phyloP scores from a whole-genome alignment of 2,329 filamentous ascomycete species.

The Fusarium phyllophilum region DNA sequence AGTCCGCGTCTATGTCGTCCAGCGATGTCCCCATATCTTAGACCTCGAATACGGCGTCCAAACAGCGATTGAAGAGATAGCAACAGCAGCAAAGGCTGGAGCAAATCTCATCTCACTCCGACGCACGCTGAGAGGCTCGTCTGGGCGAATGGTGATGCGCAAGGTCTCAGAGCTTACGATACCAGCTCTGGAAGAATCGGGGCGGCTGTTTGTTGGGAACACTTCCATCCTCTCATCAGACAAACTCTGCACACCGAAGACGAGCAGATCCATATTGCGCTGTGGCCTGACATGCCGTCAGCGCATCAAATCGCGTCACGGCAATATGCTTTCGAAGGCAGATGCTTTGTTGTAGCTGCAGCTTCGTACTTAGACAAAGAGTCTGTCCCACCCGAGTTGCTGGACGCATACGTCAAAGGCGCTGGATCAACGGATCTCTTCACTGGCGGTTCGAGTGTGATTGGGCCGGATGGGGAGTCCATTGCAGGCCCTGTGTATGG shows the following conservation, averaged over 20 bases:
- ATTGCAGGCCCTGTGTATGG: neutral
- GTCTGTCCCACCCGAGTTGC: rapidly evolving
- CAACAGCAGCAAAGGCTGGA: neutral
- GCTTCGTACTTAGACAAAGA: neutral
- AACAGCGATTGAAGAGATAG: neutral
- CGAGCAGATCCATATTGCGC: neutral
- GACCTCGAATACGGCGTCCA: neutral
- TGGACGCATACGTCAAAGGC: neutral
- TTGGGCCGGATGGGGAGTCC: neutral
- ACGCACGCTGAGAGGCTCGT: neutral
- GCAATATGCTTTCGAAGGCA: rapidly evolving
- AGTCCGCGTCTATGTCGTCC: neutral
- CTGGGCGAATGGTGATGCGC: neutral
- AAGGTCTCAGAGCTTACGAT: neutral
- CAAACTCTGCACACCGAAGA: neutral
- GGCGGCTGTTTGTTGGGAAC: neutral
- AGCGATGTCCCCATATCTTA: neutral
- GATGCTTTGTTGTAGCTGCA: neutral
- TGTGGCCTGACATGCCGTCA: neutral
- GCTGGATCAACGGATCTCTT: neutral
- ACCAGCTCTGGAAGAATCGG: rapidly evolving
- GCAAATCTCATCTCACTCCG: neutral
- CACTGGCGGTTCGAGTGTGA: rapidly evolving
- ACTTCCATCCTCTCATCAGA: neutral
- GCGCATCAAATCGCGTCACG: neutral